Base-by-base conservation (phyloP, 164 flowering plant species). In the Amborella trichopoda region DNA sequence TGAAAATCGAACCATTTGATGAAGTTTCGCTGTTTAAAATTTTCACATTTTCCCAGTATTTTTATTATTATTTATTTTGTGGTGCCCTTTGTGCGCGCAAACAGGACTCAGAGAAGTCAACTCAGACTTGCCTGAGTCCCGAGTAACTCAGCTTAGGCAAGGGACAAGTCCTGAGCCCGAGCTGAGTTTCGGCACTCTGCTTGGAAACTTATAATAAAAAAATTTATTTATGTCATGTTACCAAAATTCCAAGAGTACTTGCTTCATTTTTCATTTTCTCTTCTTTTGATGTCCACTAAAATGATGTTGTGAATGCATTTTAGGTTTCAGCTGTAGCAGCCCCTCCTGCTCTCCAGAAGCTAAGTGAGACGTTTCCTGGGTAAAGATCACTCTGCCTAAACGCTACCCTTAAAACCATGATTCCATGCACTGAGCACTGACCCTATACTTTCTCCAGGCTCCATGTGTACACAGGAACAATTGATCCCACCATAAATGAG, bases 301-400 rank as follows among this genome's bases (percentile, higher is more conserved):
- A 25, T 16, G 12, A 20, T 2, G n/a, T n/a, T n/a, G n/a, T 25
- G 12, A 3, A 4, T 11, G 16, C 46, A n/a, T 62, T 20, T 36
- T 80, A 93, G 99, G 72, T 93, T 63, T 75, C 80, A 33, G 99
- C 94, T 45, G 76, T 87, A n/a, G 88, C 95, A 55, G 80, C 86
- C 52, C 88, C 95, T 59, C 99, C 96, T 4, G 95, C 99, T n/a
- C 95, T 93, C 52, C 69, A 75, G 53, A 87, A 84, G 78, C 90
- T 93, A 32, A 82, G 82, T 39, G 89, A 84, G 62, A 77, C 74
- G 22, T 93, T 77, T 47, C 96, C 94, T 9, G 94, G 99, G 98
- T 91, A 77, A 61, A 23, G 17, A 17, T 22, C 18, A 20, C 8
- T 10, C 26, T 20, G 23, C 21, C 6, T 12, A 22, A 4, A 38